Evolutionary conservation across 306 rosid species (phyloP).

Genomic region (Cucurbita pepo): DNA sequence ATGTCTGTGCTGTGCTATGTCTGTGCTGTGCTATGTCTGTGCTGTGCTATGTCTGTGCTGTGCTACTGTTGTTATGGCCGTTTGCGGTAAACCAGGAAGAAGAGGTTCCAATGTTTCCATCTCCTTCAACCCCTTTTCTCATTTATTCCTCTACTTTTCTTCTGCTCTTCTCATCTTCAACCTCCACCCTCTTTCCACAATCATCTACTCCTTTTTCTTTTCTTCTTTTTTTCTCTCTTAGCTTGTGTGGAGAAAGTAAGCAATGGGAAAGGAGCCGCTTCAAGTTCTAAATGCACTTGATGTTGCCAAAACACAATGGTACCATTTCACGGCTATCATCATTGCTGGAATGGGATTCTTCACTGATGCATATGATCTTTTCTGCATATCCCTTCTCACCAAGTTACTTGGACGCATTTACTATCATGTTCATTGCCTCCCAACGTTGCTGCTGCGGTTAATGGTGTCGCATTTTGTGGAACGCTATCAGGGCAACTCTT

Average conservation of each 20-base stretch:
- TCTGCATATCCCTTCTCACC: constrained; percentile 56
- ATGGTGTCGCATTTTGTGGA: constrained; percentile 59
- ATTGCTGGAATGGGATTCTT: constrained; percentile 81
- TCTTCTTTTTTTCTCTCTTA: no score
- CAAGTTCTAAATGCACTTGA: constrained; percentile 52
- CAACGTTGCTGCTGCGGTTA: constrained; percentile 48
- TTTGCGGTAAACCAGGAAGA: no score
- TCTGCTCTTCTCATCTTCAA: no score
- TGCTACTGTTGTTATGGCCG: no score
- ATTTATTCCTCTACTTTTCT: no score
- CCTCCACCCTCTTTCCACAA: no score
- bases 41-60: no score
- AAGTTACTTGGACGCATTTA: constrained; percentile 67
- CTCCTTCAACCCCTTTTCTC: no score
- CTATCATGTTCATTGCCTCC: constrained; percentile 58
- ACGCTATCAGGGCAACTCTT: constrained; percentile 59
- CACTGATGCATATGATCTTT: constrained; percentile 71
- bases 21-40: no score
- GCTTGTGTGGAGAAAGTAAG: neutral
- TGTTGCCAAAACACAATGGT: constrained; percentile 61
- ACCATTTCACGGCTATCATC: constrained; percentile 59
- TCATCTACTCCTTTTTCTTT: no score
- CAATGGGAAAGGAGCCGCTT: constrained; percentile 35
- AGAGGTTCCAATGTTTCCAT: no score
- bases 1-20: no score